phyloP scores from a whole-genome alignment of 805 yeast species.

The Nakazawaea siamensis region DNA sequence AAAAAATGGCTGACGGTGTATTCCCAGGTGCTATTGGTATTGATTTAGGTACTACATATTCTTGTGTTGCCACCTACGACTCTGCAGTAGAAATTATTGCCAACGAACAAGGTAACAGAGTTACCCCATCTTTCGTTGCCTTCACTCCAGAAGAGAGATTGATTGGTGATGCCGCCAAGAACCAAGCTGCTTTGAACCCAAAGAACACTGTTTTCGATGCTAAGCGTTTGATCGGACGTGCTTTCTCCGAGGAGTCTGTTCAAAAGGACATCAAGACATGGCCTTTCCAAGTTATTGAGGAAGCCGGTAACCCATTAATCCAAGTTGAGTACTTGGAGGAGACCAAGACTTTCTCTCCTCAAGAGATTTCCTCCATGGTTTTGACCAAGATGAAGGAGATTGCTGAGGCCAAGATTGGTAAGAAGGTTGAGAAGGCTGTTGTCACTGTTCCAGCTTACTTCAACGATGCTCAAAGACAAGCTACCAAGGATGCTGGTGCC shows the following conservation, averaged over 20 bases:
- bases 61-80: slow-evolving; percentile 76
- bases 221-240: slow-evolving; percentile 75
- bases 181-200: slow-evolving; percentile 77
- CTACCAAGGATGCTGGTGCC: slow-evolving; percentile 78
- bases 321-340: slow-evolving; percentile 66
- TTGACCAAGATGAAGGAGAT: slow-evolving; percentile 77
- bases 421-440: slow-evolving; percentile 66
- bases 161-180: slow-evolving; percentile 79
- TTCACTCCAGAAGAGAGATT: slow-evolving; percentile 73
- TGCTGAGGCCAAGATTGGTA: slow-evolving; percentile 71
- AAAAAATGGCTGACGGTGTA: slow-evolving; percentile 91
- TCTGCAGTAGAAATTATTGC: slow-evolving; percentile 74
- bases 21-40: slow-evolving; percentile 99
- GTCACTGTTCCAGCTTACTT: slow-evolving; percentile 76
- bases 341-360: slow-evolving; percentile 63
- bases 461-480: slow-evolving; percentile 77
- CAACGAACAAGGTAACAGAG: slow-evolving; percentile 82
- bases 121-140: slow-evolving; percentile 76
- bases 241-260: slow-evolving; percentile 67
- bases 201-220: slow-evolving; percentile 75
- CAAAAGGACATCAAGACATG: slow-evolving; percentile 89
- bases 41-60: slow-evolving; percentile 86
- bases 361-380: slow-evolving; percentile 71
- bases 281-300: slow-evolving; percentile 70
- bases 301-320: slow-evolving; percentile 58